Percentiles rank a stretch among this genome's conserved stretches.
These are phyloP conservation scores for Oenanthe sinensis DNA, from an alignment of 129 eudicot species.

Conservation along the genomic window DNA sequence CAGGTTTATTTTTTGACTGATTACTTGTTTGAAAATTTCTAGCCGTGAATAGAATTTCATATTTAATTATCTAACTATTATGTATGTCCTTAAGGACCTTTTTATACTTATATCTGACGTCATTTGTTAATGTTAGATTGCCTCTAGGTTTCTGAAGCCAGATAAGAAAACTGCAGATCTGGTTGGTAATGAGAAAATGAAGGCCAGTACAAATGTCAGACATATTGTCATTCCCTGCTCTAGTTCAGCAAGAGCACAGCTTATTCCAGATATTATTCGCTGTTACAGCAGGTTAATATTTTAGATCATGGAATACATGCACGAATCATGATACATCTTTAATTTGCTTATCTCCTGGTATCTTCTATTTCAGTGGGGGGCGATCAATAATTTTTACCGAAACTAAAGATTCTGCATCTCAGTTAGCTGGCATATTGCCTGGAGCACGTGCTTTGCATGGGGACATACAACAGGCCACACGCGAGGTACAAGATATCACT, in stretches of 20 bases:
- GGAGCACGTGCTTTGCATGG: constrained; percentile 98
- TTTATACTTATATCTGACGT: background rate
- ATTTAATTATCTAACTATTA: background rate
- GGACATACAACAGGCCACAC: constrained; percentile 85
- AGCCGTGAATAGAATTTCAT: background rate
- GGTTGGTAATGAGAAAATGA: constrained; percentile 57
- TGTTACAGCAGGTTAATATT: constrained; percentile 73
- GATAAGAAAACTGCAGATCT: constrained; percentile 59
- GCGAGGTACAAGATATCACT: constrained; percentile 48
- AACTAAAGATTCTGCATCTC: constrained; percentile 84
- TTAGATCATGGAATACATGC: background rate
- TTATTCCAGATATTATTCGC: constrained; percentile 93
- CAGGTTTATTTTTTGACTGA: constrained; percentile 32
- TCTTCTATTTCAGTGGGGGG: constrained; percentile 58
- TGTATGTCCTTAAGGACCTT: background rate
- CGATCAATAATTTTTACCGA: constrained; percentile 87
- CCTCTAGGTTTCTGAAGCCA: constrained; percentile 62
- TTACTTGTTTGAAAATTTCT: background rate
- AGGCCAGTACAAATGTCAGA: constrained; percentile 41
- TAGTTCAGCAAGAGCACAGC: constrained; percentile 63
- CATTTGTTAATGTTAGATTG: constrained; percentile 37
- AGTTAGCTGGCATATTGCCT: constrained; percentile 65
- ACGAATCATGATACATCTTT: background rate
- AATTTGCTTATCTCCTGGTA: background rate
- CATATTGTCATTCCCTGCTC: constrained; percentile 76